Conservation (phyloP, 2,329 filamentous ascomycete species). For the Akanthomyces muscarius region DNA sequence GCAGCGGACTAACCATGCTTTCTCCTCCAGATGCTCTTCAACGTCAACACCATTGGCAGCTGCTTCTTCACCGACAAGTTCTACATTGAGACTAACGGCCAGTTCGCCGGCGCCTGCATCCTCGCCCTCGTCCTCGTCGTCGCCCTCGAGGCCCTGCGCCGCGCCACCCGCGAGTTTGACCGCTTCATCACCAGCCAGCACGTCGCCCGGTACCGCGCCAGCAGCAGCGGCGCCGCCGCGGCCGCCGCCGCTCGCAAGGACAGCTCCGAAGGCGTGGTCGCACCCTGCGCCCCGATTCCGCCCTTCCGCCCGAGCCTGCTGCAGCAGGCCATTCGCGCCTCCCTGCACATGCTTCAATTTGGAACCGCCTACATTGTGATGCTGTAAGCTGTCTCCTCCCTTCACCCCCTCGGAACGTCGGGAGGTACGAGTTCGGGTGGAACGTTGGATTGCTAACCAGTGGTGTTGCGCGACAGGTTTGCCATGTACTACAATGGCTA, state of each 20-base stretch:
- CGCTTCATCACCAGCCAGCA: slow-evolving; percentile 56
- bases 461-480: slow-evolving; percentile 26
- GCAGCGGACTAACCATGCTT: slow-evolving; percentile 10
- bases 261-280: slow-evolving; percentile 17
- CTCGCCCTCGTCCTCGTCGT: slow-evolving; percentile 73
- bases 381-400: slow-evolving; percentile 40
- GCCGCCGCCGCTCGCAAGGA: slow-evolving; percentile 21
- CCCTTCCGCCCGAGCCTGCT: slow-evolving; percentile 53
- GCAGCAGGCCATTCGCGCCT: slow-evolving; percentile 63
- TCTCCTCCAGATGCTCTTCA: slow-evolving; percentile 66
- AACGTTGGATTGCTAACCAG: background rate
- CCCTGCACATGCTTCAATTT: slow-evolving; percentile 68
- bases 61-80: slow-evolving; percentile 69
- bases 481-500: slow-evolving; percentile 66
- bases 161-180: slow-evolving; percentile 69
- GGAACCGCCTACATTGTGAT: slow-evolving; percentile 76
- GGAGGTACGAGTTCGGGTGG: background rate
- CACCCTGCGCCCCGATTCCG: slow-evolving; percentile 22
- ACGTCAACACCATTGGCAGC: slow-evolving; percentile 68
- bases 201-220: slow-evolving; percentile 30
- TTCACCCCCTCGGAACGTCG: background rate
- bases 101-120: slow-evolving; percentile 78
- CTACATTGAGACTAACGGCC: slow-evolving; percentile 64
- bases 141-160: slow-evolving; percentile 67
- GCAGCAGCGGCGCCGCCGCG: slow-evolving; percentile 14